Conservation (phyloP, 129 eudicot genomes). For the Arctium lappa region DNA sequence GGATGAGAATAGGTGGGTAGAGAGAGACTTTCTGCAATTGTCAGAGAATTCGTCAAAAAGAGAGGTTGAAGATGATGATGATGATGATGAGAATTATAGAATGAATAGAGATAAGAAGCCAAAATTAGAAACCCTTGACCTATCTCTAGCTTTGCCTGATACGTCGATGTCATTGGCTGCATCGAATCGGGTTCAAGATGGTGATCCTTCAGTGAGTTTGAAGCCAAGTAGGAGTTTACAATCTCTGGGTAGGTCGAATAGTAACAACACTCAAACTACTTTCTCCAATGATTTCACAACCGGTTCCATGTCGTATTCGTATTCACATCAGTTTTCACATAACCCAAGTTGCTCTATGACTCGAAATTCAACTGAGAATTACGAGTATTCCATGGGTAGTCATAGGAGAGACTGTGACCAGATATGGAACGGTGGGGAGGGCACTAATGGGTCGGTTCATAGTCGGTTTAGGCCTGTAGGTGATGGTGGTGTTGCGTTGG, state of each 20-base stretch:
- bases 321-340: slow-evolving; percentile 77
- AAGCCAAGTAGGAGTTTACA: slow-evolving; percentile 62
- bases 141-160: slow-evolving; percentile 76
- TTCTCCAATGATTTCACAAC: slow-evolving; percentile 74
- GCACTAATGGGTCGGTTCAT: slow-evolving; percentile 91
- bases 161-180: slow-evolving; percentile 71
- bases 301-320: slow-evolving; percentile 64
- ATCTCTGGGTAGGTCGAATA: slow-evolving; percentile 35
- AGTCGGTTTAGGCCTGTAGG: slow-evolving; percentile 90
- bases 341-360: slow-evolving; percentile 88
- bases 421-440: slow-evolving; percentile 92
- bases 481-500: slow-evolving; percentile 66
- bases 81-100: slow-evolving; percentile 37
- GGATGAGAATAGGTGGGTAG: slow-evolving; percentile 54
- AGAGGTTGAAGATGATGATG: slow-evolving; percentile 45
- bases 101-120: slow-evolving; percentile 71
- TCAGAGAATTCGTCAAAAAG: slow-evolving; percentile 51
- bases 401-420: slow-evolving; percentile 69
- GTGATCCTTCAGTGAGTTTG: slow-evolving; percentile 47
- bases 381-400: slow-evolving; percentile 70
- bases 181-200: slow-evolving; percentile 49
- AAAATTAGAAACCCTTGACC: slow-evolving; percentile 70
- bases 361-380: slow-evolving; percentile 68
- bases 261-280: slow-evolving; percentile 49
- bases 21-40: slow-evolving; percentile 78